Evolutionary conservation across 768 basidiomycete species (phyloP).

Genomic region (Russula brevipes): DNA sequence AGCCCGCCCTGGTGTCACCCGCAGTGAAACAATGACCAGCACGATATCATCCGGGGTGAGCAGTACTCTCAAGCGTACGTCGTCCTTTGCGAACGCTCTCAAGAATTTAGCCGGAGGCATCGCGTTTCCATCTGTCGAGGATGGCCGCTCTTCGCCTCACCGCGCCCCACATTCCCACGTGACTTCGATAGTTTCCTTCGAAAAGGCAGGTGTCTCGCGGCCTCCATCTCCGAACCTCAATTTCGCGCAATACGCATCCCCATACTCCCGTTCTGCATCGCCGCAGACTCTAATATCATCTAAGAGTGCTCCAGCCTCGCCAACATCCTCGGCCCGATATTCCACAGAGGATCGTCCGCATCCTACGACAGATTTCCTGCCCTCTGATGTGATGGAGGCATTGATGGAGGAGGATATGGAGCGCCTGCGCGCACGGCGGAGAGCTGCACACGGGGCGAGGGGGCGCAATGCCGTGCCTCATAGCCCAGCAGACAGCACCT

Average conservation of each 20-base stretch:
- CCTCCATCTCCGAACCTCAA: conserved; percentile 79
- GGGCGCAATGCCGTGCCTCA: conserved; percentile 39
- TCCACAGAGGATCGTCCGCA: conserved; percentile 30
- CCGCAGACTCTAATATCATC: conserved; percentile 29
- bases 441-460: conserved; percentile 37
- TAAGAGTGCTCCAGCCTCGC: conserved; percentile 28
- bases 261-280: conserved; percentile 57
- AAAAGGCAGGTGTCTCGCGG: conserved; percentile 47
- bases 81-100: conserved; percentile 74
- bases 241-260: conserved; percentile 69
- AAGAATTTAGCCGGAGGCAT: conserved; percentile 66
- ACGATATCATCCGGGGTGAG: conserved; percentile 58
- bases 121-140: conserved; percentile 62
- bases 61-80: conserved; percentile 69
- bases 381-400: conserved; percentile 80
- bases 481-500: conserved; percentile 72
- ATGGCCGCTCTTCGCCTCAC: conserved; percentile 40
- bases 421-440: conserved; percentile 67
- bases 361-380: conserved; percentile 49
- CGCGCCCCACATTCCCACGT: conserved; percentile 29
- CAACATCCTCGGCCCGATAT: conserved; percentile 29
- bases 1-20: conserved; percentile 45
- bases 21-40: conserved; percentile 59
- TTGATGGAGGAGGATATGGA: conserved; percentile 96
- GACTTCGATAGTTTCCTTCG: conserved; percentile 28